Evolutionary conservation across 345 rosid genomes (phyloP), one percentile per base, ranked within the genome.

Genomic region (Luvunga scandens): DNA sequence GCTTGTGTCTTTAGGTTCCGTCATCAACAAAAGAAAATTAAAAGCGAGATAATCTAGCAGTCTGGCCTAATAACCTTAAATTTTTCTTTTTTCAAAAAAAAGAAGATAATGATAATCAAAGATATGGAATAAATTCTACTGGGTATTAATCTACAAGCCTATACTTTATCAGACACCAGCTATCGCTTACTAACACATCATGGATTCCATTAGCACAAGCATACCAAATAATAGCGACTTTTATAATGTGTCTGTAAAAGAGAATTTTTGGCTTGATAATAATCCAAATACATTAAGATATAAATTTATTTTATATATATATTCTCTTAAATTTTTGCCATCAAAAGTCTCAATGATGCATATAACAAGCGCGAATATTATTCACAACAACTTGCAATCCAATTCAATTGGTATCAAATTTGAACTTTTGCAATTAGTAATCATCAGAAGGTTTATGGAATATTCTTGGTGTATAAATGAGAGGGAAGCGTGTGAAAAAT

Each of bases 81-180:
- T 66, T 69, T 27, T 55, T 50, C 16, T 16, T 50, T 10, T 16
- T 50, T 10, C 2, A 36, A 36, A 36, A 53, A 1, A 50, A 18
- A 7, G 4, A 42, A 45, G 50, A 45, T 45, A 45, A 45, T 45
- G 18, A 45, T 45, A 45, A 45, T 45, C 27, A 5, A 76, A 65
- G 63, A 56, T 60, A 59, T 76, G 74, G 86, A 87, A 84, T 84
- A 75, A 77, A 79, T 87, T 78, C 86, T 69, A 77, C 25, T 27
- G 24, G 8, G n/a, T 68, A 62, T 80, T 27, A 65, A 76, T 68
- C 71, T 59, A 5, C n/a, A 68, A 73, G 80, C 83, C 77, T 69
- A 62, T 69, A 36, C 84, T 82, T 84, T 86, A 31, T 66, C 83
- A 67, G 76, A 80, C 83, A 84, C 65, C 39, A 33, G 57, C 68